These are phyloP conservation scores for Citrus sinensis DNA, from an alignment of 345 rosid species.

Conservation along the genomic window DNA sequence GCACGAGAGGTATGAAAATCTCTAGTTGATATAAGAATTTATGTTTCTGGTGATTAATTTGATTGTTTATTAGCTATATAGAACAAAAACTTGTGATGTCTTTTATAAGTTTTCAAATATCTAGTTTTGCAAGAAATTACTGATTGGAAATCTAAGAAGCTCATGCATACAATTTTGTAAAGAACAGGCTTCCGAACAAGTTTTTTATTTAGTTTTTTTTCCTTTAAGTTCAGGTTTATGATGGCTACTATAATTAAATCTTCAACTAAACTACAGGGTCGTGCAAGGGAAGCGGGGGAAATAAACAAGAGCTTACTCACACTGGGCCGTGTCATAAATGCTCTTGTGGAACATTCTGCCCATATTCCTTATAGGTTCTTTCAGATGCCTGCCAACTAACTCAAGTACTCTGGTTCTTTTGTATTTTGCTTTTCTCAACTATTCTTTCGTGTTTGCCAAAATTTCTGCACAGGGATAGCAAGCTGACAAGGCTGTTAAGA, in stretches of 20 bases:
- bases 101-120: neutral
- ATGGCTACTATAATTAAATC: slow-evolving; percentile 7
- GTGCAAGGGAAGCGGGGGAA: slow-evolving; percentile 99
- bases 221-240: neutral
- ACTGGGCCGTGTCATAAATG: slow-evolving; percentile 92
- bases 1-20: slow-evolving; percentile 58
- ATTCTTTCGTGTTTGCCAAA: slow-evolving; percentile 1
- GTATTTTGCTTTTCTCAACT: neutral
- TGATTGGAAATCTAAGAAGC: neutral
- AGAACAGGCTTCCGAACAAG: neutral
- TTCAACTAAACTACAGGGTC: slow-evolving; percentile 44
- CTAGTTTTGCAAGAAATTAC: neutral
- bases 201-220: neutral
- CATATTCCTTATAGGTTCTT: slow-evolving; percentile 90
- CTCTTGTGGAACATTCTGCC: slow-evolving; percentile 93
- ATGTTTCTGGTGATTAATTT: neutral
- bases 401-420: slow-evolving; percentile 7
- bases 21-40: neutral
- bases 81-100: neutral
- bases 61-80: neutral
- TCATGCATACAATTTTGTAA: neutral
- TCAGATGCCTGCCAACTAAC: neutral
- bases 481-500: slow-evolving; percentile 88
- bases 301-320: slow-evolving; percentile 97
- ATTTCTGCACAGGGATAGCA: slow-evolving; percentile 67